Conservation (phyloP, 345 rosid species). For the Corchorus capsularis region DNA sequence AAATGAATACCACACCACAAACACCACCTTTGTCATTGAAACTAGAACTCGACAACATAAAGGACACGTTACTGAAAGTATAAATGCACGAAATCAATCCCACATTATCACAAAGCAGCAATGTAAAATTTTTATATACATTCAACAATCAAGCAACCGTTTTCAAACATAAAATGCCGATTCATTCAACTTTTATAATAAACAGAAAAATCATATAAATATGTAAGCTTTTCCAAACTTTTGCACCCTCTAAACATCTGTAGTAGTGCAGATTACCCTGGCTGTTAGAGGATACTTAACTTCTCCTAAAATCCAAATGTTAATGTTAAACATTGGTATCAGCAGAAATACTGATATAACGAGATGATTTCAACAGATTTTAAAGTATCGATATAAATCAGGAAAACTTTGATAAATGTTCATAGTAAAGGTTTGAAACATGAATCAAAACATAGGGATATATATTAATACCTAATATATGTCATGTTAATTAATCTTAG, state of each 20-base stretch:
- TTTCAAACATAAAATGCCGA: not conserved
- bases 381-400: not conserved
- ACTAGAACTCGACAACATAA: not conserved
- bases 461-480: too few relatives aligned
- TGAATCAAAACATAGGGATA: not conserved
- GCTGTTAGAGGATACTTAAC: not conserved
- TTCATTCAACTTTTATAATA: not conserved
- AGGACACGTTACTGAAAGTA: not conserved
- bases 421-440: not conserved
- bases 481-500: not conserved
- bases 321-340: not conserved
- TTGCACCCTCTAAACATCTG: not conserved
- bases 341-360: not conserved
- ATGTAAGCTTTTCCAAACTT: not conserved
- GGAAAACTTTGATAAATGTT: not conserved
- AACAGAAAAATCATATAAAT: not conserved
- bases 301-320: not conserved
- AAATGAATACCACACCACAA: not conserved
- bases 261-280: not conserved
- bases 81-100: not conserved
- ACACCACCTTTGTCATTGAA: not conserved
- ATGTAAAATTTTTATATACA: not conserved
- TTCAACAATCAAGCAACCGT: slow-evolving; percentile 10
- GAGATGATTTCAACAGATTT: not conserved
- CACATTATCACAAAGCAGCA: not conserved